Conservation (phyloP, 2,329 filamentous ascomycete species). For the Penicillium sp. region DNA sequence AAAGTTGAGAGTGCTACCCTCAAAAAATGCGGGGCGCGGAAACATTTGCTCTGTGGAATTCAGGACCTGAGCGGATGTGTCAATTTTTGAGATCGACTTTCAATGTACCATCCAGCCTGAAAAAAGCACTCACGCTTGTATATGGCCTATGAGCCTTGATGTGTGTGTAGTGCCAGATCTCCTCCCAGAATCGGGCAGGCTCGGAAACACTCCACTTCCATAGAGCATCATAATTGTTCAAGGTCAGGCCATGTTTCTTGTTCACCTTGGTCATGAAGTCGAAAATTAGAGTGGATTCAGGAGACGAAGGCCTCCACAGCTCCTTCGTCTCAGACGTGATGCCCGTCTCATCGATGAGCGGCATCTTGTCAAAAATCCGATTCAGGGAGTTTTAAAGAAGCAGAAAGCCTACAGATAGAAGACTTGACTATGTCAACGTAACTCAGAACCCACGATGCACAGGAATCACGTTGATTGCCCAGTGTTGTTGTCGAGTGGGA, state of each 20-base stretch:
- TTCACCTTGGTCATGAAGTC: constrained; percentile 66
- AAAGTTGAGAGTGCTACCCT: constrained; percentile 76
- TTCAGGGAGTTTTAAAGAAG: too few relatives aligned
- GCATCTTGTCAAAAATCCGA: constrained; percentile 6
- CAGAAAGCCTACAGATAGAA: too few relatives aligned
- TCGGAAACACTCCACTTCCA: constrained; percentile 80
- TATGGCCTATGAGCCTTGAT: constrained; percentile 62
- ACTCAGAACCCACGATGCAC: too few relatives aligned
- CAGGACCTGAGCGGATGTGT: constrained; percentile 52
- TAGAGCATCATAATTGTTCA: constrained; percentile 66
- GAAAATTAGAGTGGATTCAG: constrained; percentile 63
- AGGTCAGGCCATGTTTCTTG: constrained; percentile 56
- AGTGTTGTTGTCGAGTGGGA: too few relatives aligned
- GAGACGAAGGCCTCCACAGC: constrained; percentile 67
- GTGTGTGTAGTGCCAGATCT: constrained; percentile 76
- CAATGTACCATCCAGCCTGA: not conserved
- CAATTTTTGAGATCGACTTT: not conserved
- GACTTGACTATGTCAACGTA: too few relatives aligned
- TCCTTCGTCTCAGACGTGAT: constrained; percentile 31
- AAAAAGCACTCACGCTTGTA: constrained; percentile 26
- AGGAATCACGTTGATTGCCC: too few relatives aligned
- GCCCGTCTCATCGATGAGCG: constrained; percentile 15
- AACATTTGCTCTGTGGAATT: constrained; percentile 66
- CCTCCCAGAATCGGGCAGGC: constrained; percentile 72
- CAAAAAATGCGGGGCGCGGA: constrained; percentile 80